These are phyloP conservation scores for Globisporangium recalcitrans DNA, from an alignment of 352 stramenopile genomes.

Conservation along the genomic window DNA sequence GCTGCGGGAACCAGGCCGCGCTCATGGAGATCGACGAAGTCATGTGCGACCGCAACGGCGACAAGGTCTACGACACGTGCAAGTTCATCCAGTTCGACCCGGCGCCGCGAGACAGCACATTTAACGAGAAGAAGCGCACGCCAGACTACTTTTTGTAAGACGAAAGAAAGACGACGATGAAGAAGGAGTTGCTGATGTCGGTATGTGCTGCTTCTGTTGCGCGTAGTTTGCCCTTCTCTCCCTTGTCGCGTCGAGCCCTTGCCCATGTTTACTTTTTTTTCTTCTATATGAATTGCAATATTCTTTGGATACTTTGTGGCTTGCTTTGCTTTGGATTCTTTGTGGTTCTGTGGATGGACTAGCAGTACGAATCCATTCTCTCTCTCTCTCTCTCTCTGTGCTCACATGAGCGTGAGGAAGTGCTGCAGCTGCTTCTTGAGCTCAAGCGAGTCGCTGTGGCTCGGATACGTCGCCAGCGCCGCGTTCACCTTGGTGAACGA, in stretches of 20 bases:
- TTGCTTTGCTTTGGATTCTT: neutral
- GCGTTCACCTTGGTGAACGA: slow-evolving; percentile 83
- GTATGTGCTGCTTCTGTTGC: slow-evolving; percentile 3
- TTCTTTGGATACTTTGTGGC: slow-evolving; percentile 6
- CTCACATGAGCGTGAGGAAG: slow-evolving; percentile 72
- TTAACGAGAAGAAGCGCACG: slow-evolving; percentile 90
- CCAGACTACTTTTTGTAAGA: slow-evolving; percentile 91
- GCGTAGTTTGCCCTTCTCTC: slow-evolving; percentile 8
- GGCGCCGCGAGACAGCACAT: slow-evolving; percentile 86
- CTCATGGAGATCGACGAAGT: slow-evolving; percentile 94
- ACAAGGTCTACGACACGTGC: slow-evolving; percentile 90
- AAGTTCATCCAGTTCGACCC: slow-evolving; percentile 92
- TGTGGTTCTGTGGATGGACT: neutral
- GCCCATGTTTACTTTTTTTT: slow-evolving; percentile 34
- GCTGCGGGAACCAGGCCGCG: slow-evolving; percentile 94
- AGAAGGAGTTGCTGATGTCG: neutral
- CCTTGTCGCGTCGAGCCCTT: slow-evolving; percentile 19
- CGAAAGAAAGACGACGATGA: neutral
- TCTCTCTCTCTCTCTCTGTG: too few species aligned
- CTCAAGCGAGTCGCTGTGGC: slow-evolving; percentile 86
- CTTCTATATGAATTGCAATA: slow-evolving; percentile 16
- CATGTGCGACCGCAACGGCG: slow-evolving; percentile 80
- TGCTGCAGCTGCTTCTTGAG: slow-evolving; percentile 86
- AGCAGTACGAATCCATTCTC: neutral
- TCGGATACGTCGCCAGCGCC: slow-evolving; percentile 70